Percentiles rank a stretch among this genome's conserved stretches.
phyloP scores from a whole-genome alignment of 176 grass and related monocot genomes.

The Oryza meridionalis region DNA sequence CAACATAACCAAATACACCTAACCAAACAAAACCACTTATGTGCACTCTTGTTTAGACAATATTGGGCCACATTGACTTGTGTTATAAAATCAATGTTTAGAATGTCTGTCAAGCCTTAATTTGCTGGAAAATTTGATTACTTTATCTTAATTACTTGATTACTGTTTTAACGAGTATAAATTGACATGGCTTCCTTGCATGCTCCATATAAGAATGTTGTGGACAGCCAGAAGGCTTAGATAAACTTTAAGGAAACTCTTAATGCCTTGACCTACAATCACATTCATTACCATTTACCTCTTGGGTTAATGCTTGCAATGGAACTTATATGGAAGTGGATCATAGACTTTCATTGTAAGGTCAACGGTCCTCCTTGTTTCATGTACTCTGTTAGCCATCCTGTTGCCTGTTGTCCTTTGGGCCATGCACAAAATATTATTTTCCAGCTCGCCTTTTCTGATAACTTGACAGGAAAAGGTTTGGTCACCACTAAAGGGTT shows the following conservation, averaged over 20 bases:
- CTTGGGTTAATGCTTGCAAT: neutral
- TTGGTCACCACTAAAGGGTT: conserved; percentile 64
- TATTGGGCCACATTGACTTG: neutral
- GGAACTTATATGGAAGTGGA: neutral
- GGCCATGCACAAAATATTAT: conserved; percentile 4
- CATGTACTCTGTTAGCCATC: neutral
- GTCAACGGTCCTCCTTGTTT: neutral
- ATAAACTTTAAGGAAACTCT: neutral
- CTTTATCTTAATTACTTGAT: neutral
- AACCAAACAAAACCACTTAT: neutral
- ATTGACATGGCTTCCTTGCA: neutral
- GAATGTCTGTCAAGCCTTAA: neutral
- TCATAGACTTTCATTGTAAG: neutral
- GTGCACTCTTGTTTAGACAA: neutral
- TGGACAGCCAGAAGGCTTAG: neutral
- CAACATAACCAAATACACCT: neutral
- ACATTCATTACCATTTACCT: neutral
- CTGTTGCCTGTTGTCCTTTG: neutral
- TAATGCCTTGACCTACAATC: neutral
- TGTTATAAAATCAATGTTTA: neutral
- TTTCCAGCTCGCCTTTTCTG: neutral
- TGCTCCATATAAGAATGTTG: neutral
- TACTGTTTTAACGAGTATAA: neutral
- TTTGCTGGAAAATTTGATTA: neutral
- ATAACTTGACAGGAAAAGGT: conserved; percentile 67